Evolutionary conservation across 345 rosid genomes (phyloP).

Genomic region (Eutrema japonicum): DNA sequence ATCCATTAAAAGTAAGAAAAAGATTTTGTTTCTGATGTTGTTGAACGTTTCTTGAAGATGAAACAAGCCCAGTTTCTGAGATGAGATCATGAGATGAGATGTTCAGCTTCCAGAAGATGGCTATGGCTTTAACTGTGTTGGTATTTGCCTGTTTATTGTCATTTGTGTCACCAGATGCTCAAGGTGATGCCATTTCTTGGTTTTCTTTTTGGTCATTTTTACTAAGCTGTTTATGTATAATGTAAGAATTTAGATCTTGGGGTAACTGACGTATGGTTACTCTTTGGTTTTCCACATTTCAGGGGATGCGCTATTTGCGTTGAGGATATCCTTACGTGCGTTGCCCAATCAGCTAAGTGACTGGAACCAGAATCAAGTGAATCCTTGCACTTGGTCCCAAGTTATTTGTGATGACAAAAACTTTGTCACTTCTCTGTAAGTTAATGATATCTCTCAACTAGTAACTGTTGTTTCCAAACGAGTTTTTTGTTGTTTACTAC

Average conservation of each 20-base stretch:
- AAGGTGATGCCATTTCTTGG: constrained; percentile 57
- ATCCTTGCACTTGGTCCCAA: constrained; percentile 94
- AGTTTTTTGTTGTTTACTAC: background rate
- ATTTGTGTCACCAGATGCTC: constrained; percentile 61
- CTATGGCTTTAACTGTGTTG: constrained; percentile 50
- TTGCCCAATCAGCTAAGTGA: constrained; percentile 57
- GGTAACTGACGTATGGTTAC: background rate
- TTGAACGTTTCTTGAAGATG: constrained; percentile 29
- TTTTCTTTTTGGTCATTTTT: background rate
- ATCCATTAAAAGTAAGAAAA: constrained; percentile 28
- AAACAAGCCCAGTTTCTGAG: constrained; percentile 24
- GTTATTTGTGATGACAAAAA: constrained; percentile 60
- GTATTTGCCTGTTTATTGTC: constrained; percentile 57
- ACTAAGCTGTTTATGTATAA: background rate
- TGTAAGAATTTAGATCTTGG: background rate
- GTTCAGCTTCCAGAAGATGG: constrained; percentile 57
- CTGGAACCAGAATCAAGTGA: constrained; percentile 86
- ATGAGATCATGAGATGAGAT: constrained; percentile 31
- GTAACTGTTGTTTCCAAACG: background rate
- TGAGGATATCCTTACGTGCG: constrained; percentile 61
- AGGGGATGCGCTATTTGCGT: constrained; percentile 75
- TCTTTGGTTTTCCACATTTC: constrained; percentile 37
- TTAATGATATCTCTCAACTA: background rate
- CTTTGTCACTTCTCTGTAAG: constrained; percentile 80
- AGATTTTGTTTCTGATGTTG: background rate